These are phyloP conservation scores for Magnusiomyces ingens DNA, from an alignment of 1,139 yeast genomes.

Conservation along the genomic window DNA sequence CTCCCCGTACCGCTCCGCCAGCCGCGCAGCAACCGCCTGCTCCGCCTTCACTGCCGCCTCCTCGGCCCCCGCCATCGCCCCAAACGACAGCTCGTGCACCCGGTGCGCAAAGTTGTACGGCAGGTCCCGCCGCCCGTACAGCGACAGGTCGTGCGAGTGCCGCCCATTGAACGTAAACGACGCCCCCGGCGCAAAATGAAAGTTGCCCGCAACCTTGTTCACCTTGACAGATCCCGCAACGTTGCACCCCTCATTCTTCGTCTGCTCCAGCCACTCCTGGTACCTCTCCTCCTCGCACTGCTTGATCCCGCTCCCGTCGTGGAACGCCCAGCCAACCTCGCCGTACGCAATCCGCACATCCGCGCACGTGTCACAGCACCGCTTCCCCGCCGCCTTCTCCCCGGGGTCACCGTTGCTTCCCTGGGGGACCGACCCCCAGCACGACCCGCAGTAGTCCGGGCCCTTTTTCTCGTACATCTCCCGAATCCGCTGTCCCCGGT, in stretches of 20 bases:
- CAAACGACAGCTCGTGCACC: slow-evolving; percentile 79
- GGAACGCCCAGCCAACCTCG: slow-evolving; percentile 76
- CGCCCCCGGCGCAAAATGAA: slow-evolving; percentile 94
- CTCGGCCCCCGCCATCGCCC: slow-evolving; percentile 29
- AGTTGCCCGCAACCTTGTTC: slow-evolving; percentile 80
- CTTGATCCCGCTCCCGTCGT: slow-evolving; percentile 74
- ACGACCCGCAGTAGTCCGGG: slow-evolving; percentile 71
- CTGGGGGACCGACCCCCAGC: slow-evolving; percentile 77
- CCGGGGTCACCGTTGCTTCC: slow-evolving; percentile 19
- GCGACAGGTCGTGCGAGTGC: slow-evolving; percentile 80
- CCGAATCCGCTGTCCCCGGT: slow-evolving; percentile 25
- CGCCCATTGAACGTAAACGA: slow-evolving; percentile 44
- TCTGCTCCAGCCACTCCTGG: slow-evolving; percentile 50
- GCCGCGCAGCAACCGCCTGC: background rate
- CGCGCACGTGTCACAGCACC: slow-evolving; percentile 82
- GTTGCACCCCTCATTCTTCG: slow-evolving; percentile 80
- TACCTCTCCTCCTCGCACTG: slow-evolving; percentile 91
- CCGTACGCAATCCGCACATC: slow-evolving; percentile 77
- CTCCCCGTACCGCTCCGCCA: background rate
- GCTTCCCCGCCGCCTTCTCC: slow-evolving; percentile 18
- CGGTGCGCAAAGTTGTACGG: slow-evolving; percentile 60
- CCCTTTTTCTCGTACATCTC: slow-evolving; percentile 27
- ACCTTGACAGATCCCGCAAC: slow-evolving; percentile 71
- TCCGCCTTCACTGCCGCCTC: too few relatives aligned
- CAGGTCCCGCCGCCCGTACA: slow-evolving; percentile 49